These are phyloP conservation scores for Stenogyne calaminthoides DNA, from an alignment of 305 asterid species.

Conservation along the genomic window DNA sequence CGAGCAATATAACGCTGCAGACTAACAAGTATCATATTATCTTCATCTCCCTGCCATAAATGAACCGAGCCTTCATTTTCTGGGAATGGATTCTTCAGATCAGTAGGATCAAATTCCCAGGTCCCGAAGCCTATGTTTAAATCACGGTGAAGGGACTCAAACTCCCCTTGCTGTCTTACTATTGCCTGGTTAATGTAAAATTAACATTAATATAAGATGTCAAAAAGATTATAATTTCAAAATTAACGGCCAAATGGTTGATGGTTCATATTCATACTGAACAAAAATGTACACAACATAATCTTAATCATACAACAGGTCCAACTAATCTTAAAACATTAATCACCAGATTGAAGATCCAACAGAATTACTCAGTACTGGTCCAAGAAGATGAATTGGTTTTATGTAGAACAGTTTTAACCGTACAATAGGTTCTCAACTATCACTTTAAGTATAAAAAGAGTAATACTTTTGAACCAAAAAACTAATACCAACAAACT, in stretches of 20 bases:
- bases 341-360: too few species aligned
- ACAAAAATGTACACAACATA: background rate
- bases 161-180: conserved; percentile 78
- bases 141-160: conserved; percentile 70
- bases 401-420: too few species aligned
- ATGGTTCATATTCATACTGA: background rate
- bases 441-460: too few species aligned
- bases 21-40: conserved; percentile 58
- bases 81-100: conserved; percentile 67
- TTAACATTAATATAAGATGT: background rate
- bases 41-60: conserved; percentile 90
- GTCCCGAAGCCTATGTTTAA: conserved; percentile 67
- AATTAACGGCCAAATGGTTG: background rate
- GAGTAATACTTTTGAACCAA: too few species aligned
- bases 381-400: too few species aligned
- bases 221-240: background rate
- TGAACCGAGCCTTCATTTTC: conserved; percentile 63
- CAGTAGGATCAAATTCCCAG: conserved; percentile 84
- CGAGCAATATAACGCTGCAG: conserved; percentile 66
- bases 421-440: too few species aligned
- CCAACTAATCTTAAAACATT: too few species aligned
- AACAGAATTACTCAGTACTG: too few species aligned
- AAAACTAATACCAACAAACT: too few species aligned
- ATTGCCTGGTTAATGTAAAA: conserved; percentile 36
- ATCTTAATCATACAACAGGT: too few species aligned